Percentiles rank a stretch among this genome's conserved stretches.
These are phyloP conservation scores for Meyerozyma smithsonii DNA, from an alignment of 1,139 yeast species.

Conservation along the genomic window DNA sequence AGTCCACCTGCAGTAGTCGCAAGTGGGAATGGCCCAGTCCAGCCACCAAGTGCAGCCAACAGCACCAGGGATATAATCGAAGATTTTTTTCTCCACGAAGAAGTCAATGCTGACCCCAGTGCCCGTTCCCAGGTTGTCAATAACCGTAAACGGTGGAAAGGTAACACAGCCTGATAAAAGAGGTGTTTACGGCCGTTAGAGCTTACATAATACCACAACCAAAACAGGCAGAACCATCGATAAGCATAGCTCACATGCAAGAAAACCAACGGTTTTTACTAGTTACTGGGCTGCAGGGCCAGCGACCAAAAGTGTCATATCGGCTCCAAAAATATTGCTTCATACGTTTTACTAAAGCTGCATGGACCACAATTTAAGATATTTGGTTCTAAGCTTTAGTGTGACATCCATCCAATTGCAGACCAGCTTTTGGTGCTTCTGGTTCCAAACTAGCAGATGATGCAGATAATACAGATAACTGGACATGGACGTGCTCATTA, in stretches of 20 bases:
- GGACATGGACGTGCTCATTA: too few relatives aligned
- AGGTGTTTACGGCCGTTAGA: background rate
- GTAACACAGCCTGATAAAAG: background rate
- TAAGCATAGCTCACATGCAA: background rate
- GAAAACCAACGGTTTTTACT: background rate
- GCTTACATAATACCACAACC: background rate
- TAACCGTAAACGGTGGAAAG: conserved; percentile 1
- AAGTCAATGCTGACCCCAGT: background rate
- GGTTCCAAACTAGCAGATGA: too few relatives aligned
- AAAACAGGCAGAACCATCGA: background rate
- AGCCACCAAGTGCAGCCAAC: background rate
- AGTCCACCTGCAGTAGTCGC: background rate
- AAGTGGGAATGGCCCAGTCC: background rate
- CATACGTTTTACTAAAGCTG: too few relatives aligned
- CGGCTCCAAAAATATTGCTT: too few relatives aligned
- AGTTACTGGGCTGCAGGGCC: too few relatives aligned
- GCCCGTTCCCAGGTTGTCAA: background rate
- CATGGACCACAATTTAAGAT: too few relatives aligned
- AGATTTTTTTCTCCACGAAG: background rate
- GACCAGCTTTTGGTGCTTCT: too few relatives aligned
- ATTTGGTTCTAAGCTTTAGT: too few relatives aligned
- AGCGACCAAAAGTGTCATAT: too few relatives aligned
- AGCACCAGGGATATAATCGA: background rate
- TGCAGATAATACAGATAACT: too few relatives aligned
- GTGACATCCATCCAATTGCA: too few relatives aligned